Conservation (phyloP, 257 asterid species). For the Gentiana dahurica region DNA sequence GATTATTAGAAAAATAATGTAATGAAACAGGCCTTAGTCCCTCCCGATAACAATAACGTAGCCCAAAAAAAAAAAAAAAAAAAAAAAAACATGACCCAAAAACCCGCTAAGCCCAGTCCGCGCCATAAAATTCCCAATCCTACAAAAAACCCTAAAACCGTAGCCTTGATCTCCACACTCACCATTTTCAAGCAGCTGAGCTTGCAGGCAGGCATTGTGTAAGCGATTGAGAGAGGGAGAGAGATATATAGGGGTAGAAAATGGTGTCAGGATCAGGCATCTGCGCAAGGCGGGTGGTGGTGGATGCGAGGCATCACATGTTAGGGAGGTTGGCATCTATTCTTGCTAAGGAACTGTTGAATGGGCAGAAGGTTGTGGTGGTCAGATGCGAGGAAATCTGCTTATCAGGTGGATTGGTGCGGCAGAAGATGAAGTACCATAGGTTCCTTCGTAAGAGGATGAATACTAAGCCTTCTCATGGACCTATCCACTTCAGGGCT, state of each 20-base stretch:
- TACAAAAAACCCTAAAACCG: background rate
- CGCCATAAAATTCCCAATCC: background rate
- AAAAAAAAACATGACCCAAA: no score
- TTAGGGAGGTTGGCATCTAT: conserved; percentile 42
- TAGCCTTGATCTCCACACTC: background rate
- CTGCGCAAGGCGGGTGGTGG: conserved; percentile 37
- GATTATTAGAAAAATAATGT: no score
- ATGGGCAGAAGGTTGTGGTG: conserved; percentile 39
- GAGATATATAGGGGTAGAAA: background rate
- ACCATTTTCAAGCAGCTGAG: conserved; percentile 3
- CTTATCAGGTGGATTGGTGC: conserved; percentile 45
- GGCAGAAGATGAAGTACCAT: conserved; percentile 46
- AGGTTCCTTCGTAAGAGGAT: conserved; percentile 49
- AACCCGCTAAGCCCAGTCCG: no score
- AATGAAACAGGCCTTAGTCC: no score
- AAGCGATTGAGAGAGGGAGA: background rate
- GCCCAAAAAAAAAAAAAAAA: no score
- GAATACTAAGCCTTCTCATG: conserved; percentile 59
- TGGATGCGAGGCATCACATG: conserved; percentile 46
- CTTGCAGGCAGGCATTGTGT: background rate
- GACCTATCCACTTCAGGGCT: conserved; percentile 57
- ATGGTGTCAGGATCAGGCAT: conserved; percentile 54
- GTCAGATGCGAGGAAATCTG: conserved; percentile 35
- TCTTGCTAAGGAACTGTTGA: conserved; percentile 37
- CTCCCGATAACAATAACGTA: no score